These are phyloP conservation scores for Kwoniella botswanensis DNA, from an alignment of 768 basidiomycete species.

Conservation along the genomic window DNA sequence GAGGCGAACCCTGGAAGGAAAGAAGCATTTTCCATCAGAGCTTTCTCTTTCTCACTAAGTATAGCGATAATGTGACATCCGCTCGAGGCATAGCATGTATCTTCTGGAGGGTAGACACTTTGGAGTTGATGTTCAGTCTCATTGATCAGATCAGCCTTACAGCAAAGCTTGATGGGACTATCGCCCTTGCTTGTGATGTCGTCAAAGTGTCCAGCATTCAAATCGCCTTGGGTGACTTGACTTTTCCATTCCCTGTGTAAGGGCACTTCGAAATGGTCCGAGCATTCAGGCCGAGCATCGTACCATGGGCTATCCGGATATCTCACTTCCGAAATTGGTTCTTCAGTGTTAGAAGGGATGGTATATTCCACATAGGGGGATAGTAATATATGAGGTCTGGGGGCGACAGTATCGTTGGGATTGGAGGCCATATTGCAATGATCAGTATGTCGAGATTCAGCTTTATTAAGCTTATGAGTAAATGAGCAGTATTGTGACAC, in stretches of 20 bases:
- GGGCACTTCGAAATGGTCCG: neutral
- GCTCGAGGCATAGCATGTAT: neutral
- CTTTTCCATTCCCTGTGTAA: neutral
- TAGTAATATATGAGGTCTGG: neutral
- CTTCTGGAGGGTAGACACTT: neutral
- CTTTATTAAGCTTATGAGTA: too few species aligned
- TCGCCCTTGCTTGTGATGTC: neutral
- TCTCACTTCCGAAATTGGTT: neutral
- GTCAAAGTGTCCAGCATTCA: neutral
- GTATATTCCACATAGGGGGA: neutral
- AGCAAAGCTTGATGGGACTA: neutral
- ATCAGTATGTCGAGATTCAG: too few species aligned
- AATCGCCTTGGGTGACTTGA: neutral
- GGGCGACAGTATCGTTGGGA: neutral
- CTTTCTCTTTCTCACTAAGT: neutral
- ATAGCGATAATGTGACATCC: neutral
- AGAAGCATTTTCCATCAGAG: neutral
- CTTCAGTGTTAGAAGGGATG: neutral
- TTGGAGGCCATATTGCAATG: too few species aligned
- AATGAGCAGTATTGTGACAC: too few species aligned
- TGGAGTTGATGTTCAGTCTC: slow-evolving; percentile 1
- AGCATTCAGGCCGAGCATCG: neutral
- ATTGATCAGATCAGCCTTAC: neutral
- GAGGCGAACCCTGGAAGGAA: neutral
- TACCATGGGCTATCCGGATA: neutral